These are phyloP conservation scores for Talaromyces liani DNA, from an alignment of 495 filamentous ascomycete species.

Conservation along the genomic window DNA sequence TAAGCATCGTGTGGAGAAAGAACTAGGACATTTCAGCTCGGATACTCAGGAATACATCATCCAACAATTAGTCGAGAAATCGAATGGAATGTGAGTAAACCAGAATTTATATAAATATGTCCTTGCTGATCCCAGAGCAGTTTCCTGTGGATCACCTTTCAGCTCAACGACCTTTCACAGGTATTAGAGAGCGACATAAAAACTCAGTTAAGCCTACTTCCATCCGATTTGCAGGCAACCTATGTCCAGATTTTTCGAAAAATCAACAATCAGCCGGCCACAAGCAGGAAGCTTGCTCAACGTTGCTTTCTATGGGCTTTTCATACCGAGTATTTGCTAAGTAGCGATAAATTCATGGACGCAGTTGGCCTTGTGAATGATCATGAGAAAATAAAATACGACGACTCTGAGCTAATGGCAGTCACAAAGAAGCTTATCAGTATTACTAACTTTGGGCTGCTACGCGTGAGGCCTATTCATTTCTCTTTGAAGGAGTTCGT, in stretches of 20 bases:
- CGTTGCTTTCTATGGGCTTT: constrained; percentile 5
- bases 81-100: neutral
- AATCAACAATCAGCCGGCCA: neutral
- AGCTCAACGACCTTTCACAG: constrained; percentile 4
- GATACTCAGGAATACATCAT: neutral
- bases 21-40: neutral
- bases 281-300: constrained; percentile 2
- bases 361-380: neutral
- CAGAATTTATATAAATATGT: neutral
- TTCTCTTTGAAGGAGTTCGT: neutral
- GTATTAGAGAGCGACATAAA: neutral
- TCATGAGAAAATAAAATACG: neutral
- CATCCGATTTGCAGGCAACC: neutral
- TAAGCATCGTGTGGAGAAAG: constrained; percentile 2
- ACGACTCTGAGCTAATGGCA: neutral
- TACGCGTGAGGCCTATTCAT: neutral
- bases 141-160: constrained; percentile 4
- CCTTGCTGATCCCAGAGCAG: neutral
- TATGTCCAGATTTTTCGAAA: constrained; percentile 4
- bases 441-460: neutral
- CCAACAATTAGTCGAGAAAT: neutral
- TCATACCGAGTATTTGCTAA: neutral
- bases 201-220: neutral
- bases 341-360: neutral
- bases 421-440: neutral